phyloP scores from a whole-genome alignment of 164 flowering plant species.

The Echeveria elegans region DNA sequence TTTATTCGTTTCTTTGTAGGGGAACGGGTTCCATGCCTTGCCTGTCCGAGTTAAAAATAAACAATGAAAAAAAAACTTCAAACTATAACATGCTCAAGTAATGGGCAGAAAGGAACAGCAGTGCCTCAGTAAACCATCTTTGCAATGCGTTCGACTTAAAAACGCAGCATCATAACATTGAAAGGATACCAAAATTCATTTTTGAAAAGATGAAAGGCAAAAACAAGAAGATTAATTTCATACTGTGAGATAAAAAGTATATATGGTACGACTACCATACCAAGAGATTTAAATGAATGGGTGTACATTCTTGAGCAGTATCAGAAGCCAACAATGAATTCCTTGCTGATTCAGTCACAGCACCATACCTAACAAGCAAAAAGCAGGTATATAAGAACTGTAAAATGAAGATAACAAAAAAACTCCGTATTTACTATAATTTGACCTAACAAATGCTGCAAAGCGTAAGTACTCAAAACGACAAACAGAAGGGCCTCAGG shows the following conservation, averaged over 20 bases:
- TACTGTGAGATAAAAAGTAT: not conserved
- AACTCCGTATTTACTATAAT: no score
- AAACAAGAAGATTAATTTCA: not conserved
- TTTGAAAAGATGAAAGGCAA: not conserved
- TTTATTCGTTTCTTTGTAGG: constrained; percentile 82
- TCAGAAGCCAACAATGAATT: constrained; percentile 27
- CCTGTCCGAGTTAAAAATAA: constrained; percentile 27
- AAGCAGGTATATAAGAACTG: not conserved
- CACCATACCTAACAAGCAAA: constrained; percentile 45
- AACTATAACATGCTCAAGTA: no score
- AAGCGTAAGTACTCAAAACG: no score
- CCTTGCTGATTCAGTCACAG: constrained; percentile 28
- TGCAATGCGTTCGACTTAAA: not conserved
- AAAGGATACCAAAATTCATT: no score
- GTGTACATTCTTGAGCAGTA: constrained; percentile 50
- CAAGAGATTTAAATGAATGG: constrained; percentile 85
- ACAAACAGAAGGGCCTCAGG: no score
- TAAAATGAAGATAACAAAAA: not conserved
- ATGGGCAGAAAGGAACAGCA: not conserved
- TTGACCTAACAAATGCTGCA: no score
- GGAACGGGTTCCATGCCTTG: constrained; percentile 94
- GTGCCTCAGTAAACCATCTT: not conserved
- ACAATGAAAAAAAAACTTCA: not conserved
- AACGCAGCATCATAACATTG: no score
- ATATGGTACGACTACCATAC: constrained; percentile 27